Evolutionary conservation across 371 early-diverging fungal species (phyloP).

Genomic region (Hamiltosporidium magnivora): DNA sequence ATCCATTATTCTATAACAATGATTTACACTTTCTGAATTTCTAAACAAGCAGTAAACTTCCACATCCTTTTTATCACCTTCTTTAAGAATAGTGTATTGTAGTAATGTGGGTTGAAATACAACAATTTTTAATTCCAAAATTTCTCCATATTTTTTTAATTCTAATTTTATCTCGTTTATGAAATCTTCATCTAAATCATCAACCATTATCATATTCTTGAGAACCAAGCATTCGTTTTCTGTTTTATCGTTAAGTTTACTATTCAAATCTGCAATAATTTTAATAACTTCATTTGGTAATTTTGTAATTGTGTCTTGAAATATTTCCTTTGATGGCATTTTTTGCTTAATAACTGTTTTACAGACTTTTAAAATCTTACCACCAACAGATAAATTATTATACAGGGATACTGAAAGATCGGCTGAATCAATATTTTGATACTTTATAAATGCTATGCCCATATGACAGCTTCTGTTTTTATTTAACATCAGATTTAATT

Average conservation of each 20-base stretch:
- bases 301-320: too few relatives aligned
- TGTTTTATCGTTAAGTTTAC: slow-evolving; percentile 2
- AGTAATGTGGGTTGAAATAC: neutral
- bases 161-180: slow-evolving; percentile 10
- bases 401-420: neutral
- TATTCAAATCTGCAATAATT: slow-evolving; percentile 1
- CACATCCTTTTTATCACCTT: neutral
- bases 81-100: too few relatives aligned
- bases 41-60: slow-evolving; percentile 4
- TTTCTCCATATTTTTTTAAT: slow-evolving; percentile 10
- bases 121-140: neutral
- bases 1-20: slow-evolving; percentile 5
- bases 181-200: slow-evolving; percentile 18
- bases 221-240: slow-evolving; percentile 6
- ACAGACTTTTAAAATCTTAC: slow-evolving; percentile 8
- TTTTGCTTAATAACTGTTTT: slow-evolving; percentile 10
- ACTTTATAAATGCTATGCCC: slow-evolving; percentile 16
- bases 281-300: neutral
- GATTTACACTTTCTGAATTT: slow-evolving; percentile 4
- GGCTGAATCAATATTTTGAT: neutral
- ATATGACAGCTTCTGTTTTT: slow-evolving; percentile 1
- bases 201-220: slow-evolving; percentile 6
- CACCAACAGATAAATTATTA: slow-evolving; percentile 4
- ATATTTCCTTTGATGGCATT: neutral
- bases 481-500: slow-evolving; percentile 1